These are phyloP conservation scores for Trichoderma asperelloides DNA, from an alignment of 495 filamentous ascomycete species.

Conservation along the genomic window DNA sequence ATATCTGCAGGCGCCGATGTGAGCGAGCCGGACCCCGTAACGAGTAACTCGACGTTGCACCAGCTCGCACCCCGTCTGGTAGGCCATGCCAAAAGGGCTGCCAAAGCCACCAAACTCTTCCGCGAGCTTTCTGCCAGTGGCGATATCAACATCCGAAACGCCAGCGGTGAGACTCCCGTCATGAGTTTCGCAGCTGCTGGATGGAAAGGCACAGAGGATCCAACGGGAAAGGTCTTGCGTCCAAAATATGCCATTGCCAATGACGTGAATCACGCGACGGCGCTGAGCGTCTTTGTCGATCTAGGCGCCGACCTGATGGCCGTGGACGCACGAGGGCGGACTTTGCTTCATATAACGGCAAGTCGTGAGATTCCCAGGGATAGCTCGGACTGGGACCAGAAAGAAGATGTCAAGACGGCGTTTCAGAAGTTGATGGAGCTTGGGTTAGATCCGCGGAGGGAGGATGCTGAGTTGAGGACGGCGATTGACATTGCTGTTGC, in stretches of 20 bases:
- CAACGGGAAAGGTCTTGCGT: background rate
- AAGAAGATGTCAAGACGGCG: background rate
- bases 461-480: conserved; percentile 4
- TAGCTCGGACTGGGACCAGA: background rate
- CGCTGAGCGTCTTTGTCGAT: background rate
- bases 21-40: background rate
- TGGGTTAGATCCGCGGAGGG: background rate
- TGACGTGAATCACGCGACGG: background rate
- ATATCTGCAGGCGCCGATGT: background rate
- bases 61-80: background rate
- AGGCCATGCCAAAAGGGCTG: background rate
- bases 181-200: background rate
- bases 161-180: background rate
- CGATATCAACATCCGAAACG: background rate
- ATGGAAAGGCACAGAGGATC: background rate
- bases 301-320: background rate
- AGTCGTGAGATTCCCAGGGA: background rate
- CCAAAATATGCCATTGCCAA: background rate
- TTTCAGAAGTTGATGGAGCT: background rate
- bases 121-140: background rate
- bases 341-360: background rate
- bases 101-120: background rate
- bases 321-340: background rate
- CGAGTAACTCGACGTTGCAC: background rate
- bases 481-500: conserved; percentile 1